Evolutionary conservation across 2,329 filamentous ascomycete genomes (phyloP).

Genomic region (Falciphora oryzae): DNA sequence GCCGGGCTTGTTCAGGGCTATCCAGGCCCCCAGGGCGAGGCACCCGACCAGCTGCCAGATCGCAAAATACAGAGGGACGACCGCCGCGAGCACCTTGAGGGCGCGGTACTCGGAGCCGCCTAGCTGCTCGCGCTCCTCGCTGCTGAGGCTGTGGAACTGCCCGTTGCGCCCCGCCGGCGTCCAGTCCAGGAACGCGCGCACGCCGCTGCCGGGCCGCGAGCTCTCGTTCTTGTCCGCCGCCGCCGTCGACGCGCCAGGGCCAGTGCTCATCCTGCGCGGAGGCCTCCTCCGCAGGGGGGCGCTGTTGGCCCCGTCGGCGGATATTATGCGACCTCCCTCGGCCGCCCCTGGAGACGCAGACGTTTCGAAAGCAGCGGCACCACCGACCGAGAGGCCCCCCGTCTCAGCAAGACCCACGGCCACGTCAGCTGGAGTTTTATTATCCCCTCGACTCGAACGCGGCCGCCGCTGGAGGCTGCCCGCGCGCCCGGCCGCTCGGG

Average conservation of each 20-base stretch:
- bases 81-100: conserved; percentile 49
- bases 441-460: neutral
- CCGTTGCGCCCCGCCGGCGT: conserved; percentile 43
- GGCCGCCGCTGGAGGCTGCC: neutral
- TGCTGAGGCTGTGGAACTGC: conserved; percentile 47
- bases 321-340: neutral
- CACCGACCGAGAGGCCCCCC: neutral
- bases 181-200: conserved; percentile 28
- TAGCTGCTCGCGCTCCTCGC: conserved; percentile 48
- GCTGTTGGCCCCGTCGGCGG: neutral
- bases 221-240: conserved; percentile 4
- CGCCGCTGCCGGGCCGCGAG: conserved; percentile 1
- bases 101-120: conserved; percentile 61
- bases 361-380: neutral
- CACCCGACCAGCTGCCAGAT: conserved; percentile 54
- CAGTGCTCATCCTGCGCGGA: neutral
- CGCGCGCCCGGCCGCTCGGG: neutral
- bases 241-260: neutral
- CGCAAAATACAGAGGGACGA: conserved; percentile 56
- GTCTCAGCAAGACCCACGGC: neutral
- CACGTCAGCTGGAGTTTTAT: neutral
- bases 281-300: neutral
- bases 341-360: neutral
- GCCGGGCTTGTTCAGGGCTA: conserved; percentile 43
- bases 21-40: conserved; percentile 57